Percentiles rank a stretch among this genome's conserved stretches.
phyloP scores from a whole-genome alignment of 805 yeast genomes.

The Torulaspora indica region DNA sequence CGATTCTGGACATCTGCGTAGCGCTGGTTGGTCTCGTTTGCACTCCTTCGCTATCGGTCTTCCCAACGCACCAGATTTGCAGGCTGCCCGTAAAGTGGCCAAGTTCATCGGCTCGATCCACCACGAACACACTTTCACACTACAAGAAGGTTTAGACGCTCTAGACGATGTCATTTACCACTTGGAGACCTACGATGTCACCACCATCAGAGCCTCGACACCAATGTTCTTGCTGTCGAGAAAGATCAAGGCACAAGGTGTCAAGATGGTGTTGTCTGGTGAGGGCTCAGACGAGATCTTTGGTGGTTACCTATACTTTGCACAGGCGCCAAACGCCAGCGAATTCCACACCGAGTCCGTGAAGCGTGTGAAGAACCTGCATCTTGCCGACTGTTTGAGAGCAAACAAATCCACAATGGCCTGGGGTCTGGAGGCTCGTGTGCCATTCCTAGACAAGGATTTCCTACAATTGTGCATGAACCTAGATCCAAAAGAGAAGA shows the following conservation, averaged over 20 bases:
- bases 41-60: slow-evolving; percentile 97
- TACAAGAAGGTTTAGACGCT: slow-evolving; percentile 96
- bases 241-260: slow-evolving; percentile 98
- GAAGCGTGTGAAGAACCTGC: slow-evolving; percentile 93
- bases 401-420: slow-evolving; percentile 99
- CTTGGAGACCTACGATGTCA: slow-evolving; percentile 96
- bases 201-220: slow-evolving; percentile 97
- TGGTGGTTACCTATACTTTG: slow-evolving; percentile 97
- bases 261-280: slow-evolving; percentile 97
- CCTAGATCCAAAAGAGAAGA: slow-evolving; percentile 88
- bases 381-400: slow-evolving; percentile 93
- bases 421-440: slow-evolving; percentile 99
- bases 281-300: slow-evolving; percentile 99
- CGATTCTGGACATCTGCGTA: slow-evolving; percentile 75
- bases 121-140: slow-evolving; percentile 96
- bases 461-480: slow-evolving; percentile 90
- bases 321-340: slow-evolving; percentile 86
- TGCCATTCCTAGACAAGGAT: slow-evolving; percentile 93
- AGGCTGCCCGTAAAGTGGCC: slow-evolving; percentile 96
- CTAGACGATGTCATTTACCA: slow-evolving; percentile 90
- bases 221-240: slow-evolving; percentile 96
- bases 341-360: slow-evolving; percentile 97
- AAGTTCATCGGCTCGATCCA: slow-evolving; percentile 93
- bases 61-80: slow-evolving; percentile 95
- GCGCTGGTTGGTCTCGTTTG: slow-evolving; percentile 71